Base-by-base conservation (phyloP, 306 rosid genomes). In the Sesbania bispinosa region DNA sequence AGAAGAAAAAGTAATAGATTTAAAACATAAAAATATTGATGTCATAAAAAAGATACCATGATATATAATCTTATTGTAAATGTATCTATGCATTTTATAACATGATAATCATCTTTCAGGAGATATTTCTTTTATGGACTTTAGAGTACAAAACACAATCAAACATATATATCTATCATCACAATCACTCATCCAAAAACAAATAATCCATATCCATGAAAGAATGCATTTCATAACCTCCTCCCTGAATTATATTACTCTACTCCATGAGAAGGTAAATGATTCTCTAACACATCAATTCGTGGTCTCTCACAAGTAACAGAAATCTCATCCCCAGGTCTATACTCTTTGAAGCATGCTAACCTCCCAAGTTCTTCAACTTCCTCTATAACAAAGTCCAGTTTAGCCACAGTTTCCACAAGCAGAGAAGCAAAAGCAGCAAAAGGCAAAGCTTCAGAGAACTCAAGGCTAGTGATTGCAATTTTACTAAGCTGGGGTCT, bases 381-480 rank as follows among this genome's bases (percentile, higher is more conserved):
- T 77, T 87, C 90, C 48, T 71, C 90, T 0, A 93, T 93, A 10
- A 93, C 82, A 43, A 36, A 38, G 15, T 93, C 97, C 10, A 93
- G 82, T 81, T 90, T 93, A 0, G 96, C 98, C 55, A 85, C 97
- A 0, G 85, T 87, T 77, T 93, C 98, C 74, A 90, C 97, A 4
- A 93, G 87, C 82, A 90, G 55, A 3, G 93, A 87, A 13, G 97
- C 96, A 75, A 93, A 93, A 5, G 98, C 97, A 41, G 97, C 98
- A 24, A 93, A 82, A 7, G 97, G 97, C 61, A 90, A 87, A 27
- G 97, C 97, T 43, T 93, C 98, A 9, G 89, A 87, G 79, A 93
- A 87, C 65, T 93, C 98, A 0, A 93, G 87, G 81, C 96, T 74
- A 1, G 93, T 93, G 42, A 87, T 87, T 0, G 90, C 93, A 0